Conservation (phyloP, 1,284 basidiomycete genomes). For the Ceratobasidium sp. region DNA sequence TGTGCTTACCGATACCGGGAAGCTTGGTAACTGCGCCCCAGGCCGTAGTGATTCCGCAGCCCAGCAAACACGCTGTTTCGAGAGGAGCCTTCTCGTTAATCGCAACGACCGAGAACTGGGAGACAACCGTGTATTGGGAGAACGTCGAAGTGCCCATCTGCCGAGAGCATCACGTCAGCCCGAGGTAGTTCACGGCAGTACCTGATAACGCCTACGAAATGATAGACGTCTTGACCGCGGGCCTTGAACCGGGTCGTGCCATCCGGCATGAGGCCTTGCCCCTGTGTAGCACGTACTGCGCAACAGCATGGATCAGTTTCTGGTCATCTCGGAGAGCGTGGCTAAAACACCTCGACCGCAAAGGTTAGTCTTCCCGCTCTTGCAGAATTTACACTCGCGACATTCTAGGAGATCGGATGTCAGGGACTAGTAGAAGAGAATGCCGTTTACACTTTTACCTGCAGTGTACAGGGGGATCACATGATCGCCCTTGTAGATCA, state of each 20-base stretch:
- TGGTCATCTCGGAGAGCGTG: neutral
- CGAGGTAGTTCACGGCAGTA: neutral
- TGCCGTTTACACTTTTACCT: constrained; percentile 57
- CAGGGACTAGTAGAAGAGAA: constrained; percentile 28
- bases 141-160: constrained; percentile 99
- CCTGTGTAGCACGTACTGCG: constrained; percentile 89
- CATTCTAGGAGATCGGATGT: constrained; percentile 68
- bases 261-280: constrained; percentile 97
- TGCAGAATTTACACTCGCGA: constrained; percentile 97
- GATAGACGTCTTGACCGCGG: constrained; percentile 86
- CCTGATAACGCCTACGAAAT: constrained; percentile 74
- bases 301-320: constrained; percentile 12
- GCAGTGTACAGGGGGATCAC: constrained; percentile 95
- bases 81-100: constrained; percentile 87
- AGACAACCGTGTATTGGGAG: constrained; percentile 98
- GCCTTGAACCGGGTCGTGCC: constrained; percentile 89
- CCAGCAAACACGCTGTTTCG: constrained; percentile 92
- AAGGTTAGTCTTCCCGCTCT: constrained; percentile 97
- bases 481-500: constrained; percentile 77
- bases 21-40: constrained; percentile 89
- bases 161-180: neutral
- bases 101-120: constrained; percentile 94
- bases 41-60: constrained; percentile 98
- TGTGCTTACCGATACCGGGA: constrained; percentile 74
- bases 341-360: constrained; percentile 74